Evolutionary conservation across 768 basidiomycete genomes (phyloP).

Genomic region (Lentinus tigrinus): DNA sequence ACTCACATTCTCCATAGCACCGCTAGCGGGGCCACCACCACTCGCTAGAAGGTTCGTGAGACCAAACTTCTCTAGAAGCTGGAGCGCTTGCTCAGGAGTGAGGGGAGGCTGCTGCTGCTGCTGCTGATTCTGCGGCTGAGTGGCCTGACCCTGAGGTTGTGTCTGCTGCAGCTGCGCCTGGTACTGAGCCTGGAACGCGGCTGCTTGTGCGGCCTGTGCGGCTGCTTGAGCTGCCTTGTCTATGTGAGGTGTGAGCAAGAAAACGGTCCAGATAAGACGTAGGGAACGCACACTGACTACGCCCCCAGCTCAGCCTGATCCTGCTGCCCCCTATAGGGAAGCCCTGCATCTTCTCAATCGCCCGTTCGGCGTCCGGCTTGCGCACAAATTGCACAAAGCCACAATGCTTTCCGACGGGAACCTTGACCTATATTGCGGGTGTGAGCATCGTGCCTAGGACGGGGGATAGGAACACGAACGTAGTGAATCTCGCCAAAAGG

Average conservation of each 20-base stretch:
- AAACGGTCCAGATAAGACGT: not conserved
- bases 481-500: slow-evolving; percentile 96
- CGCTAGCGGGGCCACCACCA: slow-evolving; percentile 9
- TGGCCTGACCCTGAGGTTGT: not conserved
- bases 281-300: slow-evolving; percentile 80
- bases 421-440: no score
- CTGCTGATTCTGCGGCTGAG: slow-evolving; percentile 2
- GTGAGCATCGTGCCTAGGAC: no score
- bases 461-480: slow-evolving; percentile 48
- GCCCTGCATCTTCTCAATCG: slow-evolving; percentile 96
- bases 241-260: slow-evolving; percentile 28
- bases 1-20: slow-evolving; percentile 15
- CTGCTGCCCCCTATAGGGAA: slow-evolving; percentile 92
- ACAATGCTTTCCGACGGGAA: slow-evolving; percentile 94
- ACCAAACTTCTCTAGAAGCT: slow-evolving; percentile 33
- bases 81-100: slow-evolving; percentile 33
- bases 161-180: slow-evolving; percentile 20
- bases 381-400: slow-evolving; percentile 95
- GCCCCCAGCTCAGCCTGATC: slow-evolving; percentile 90
- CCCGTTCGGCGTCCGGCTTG: slow-evolving; percentile 87
- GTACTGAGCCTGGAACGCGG: slow-evolving; percentile 52
- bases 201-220: slow-evolving; percentile 73
- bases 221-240: slow-evolving; percentile 92
- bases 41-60: slow-evolving; percentile 25
- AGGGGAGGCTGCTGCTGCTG: slow-evolving; percentile 16